phyloP scores from a whole-genome alignment of 352 stramenopile species.

The Vaucheria bursata region DNA sequence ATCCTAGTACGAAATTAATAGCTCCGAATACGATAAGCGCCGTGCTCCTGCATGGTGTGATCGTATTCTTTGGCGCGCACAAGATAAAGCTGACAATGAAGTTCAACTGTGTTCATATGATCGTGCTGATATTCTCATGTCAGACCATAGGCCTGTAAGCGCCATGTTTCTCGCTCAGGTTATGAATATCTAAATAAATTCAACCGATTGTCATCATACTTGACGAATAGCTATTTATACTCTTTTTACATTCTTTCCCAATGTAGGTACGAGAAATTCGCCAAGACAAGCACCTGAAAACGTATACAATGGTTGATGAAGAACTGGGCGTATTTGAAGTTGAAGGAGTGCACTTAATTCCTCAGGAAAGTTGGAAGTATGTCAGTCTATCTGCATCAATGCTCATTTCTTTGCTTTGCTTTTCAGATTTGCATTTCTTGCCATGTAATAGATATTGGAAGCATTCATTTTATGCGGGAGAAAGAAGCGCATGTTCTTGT shows the following conservation, averaged over 20 bases:
- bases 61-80: slow-evolving; percentile 65
- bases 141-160: slow-evolving; percentile 84
- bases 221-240: neutral
- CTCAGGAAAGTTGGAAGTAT: neutral
- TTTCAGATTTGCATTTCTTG: neutral
- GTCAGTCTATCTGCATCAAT: neutral
- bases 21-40: too few relatives aligned
- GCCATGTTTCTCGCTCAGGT: slow-evolving; percentile 33
- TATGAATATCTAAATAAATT: neutral
- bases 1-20: slow-evolving; percentile 96
- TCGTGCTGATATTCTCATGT: slow-evolving; percentile 78
- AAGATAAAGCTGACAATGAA: slow-evolving; percentile 52
- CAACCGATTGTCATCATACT: neutral
- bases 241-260: neutral
- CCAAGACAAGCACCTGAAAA: neutral
- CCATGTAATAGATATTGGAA: slow-evolving; percentile 9
- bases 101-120: slow-evolving; percentile 72
- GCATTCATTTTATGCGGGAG: neutral
- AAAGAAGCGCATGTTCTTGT: neutral
- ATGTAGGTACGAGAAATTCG: neutral
- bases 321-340: neutral
- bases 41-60: slow-evolving; percentile 94
- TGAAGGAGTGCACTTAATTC: neutral
- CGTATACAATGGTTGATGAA: neutral
- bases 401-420: neutral